Base-by-base conservation (phyloP, 345 rosid genomes). In the Stellera chamaejasme region DNA sequence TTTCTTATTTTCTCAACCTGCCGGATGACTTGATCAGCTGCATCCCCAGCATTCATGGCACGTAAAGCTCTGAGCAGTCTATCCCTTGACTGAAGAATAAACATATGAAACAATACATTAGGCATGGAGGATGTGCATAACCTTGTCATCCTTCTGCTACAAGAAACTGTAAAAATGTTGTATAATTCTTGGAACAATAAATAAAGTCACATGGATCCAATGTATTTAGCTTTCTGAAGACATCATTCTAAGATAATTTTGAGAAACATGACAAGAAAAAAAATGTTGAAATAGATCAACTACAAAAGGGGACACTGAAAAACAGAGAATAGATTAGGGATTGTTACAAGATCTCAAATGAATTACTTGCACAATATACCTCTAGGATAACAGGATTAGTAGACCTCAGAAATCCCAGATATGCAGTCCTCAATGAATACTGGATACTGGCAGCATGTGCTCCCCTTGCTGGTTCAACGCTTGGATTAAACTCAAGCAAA, bases 11-110 rank as follows among this genome's bases (percentile, higher is more conserved):
- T 89, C 69, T 89, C 99, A 64, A 87, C 92, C 76, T 87, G 99
- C 53, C 99, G 82, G 63, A 93, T 76, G 66, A 77, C 97, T 70
- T 89, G 97, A 67, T 93, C 97, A 27, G 94, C 99, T 26, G 90
- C 95, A 77, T 93, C 96, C 62, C 90, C 91, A 65, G 96, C 96
- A 79, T 84, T 89, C 88, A 93, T 75, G 62, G 82, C 77, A 66
- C 90, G 85, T 55, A 93, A 68, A 61, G 81, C 91, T 84, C 81
- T 72, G 50, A 87, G 71, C 72, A 93, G 68, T 74, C 67, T 84
- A 58, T 93, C 99, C 69, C 97, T 82, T 44, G 97, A 82, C 99
- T 93, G 86, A 25, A 69, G 61, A 58, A 26, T 10, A 55, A 71
- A 63, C 57, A 50, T 26, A 71, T 48, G 23, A 42, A 47, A 45